phyloP scores from a whole-genome alignment of 768 basidiomycete genomes.

The Pholiota molesta region DNA sequence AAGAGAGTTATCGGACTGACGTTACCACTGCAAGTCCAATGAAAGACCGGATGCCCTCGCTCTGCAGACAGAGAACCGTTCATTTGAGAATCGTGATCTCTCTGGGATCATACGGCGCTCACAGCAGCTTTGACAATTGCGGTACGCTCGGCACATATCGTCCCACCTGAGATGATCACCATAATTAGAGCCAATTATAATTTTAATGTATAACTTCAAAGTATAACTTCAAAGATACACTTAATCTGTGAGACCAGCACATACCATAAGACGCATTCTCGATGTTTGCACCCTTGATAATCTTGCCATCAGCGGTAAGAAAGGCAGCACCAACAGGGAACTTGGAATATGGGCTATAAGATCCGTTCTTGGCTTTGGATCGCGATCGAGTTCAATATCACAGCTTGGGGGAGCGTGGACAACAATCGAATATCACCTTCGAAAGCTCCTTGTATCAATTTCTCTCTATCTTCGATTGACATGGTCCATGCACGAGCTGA shows the following conservation, averaged over 20 bases:
- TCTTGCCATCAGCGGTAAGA: constrained; percentile 63
- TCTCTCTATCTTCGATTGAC: constrained; percentile 45
- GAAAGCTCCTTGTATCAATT: constrained; percentile 58
- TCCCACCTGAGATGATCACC: constrained; percentile 56
- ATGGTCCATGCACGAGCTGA: constrained; percentile 32
- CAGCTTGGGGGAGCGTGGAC: background rate
- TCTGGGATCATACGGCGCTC: constrained; percentile 30
- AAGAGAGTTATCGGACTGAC: constrained; percentile 42
- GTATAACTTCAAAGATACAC: background rate
- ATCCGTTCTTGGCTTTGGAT: constrained; percentile 60
- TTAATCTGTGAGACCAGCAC: constrained; percentile 14
- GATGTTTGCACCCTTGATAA: constrained; percentile 88
- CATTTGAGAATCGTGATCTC: background rate
- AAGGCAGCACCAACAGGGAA: constrained; percentile 94
- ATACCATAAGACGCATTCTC: constrained; percentile 95
- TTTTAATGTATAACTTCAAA: background rate
- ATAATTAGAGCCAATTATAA: background rate
- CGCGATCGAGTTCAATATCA: background rate
- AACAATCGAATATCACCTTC: constrained; percentile 44
- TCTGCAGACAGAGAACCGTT: constrained; percentile 46
- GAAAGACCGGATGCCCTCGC: constrained; percentile 75
- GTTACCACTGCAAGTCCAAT: constrained; percentile 78
- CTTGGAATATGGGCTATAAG: constrained; percentile 87
- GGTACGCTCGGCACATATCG: constrained; percentile 94
- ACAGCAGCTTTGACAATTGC: constrained; percentile 95